These are phyloP conservation scores for Suillus bovinus DNA, from an alignment of 768 basidiomycete genomes.

Conservation along the genomic window DNA sequence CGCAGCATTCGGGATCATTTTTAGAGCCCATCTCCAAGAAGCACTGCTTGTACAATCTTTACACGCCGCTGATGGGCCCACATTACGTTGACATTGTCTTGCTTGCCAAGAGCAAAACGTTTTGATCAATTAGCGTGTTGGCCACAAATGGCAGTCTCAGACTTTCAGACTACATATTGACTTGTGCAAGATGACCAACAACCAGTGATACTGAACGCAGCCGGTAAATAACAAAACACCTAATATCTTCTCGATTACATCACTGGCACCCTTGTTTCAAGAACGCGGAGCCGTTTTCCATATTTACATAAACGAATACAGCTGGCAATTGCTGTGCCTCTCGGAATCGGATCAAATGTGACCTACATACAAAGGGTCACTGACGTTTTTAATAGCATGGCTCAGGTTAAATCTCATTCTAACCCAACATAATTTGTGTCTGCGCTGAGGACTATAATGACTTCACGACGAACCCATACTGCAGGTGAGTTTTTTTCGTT, in stretches of 20 bases:
- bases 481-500: not conserved
- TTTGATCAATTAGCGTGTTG: not conserved
- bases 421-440: not conserved
- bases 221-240: not conserved
- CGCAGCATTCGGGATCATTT: not conserved
- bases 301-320: not conserved
- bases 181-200: not conserved
- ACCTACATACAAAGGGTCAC: not conserved
- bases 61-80: not conserved
- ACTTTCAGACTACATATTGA: not conserved
- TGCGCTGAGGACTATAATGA: constrained; percentile 1
- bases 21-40: not conserved
- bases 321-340: too few species aligned
- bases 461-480: not conserved
- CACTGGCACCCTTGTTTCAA: not conserved
- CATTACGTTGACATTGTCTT: not conserved
- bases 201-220: not conserved
- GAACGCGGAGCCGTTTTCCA: not conserved
- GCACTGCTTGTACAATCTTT: not conserved
- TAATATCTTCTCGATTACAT: not conserved
- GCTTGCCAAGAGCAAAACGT: not conserved
- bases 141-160: not conserved
- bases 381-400: not conserved
- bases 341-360: constrained; percentile 5
- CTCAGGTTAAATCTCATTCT: not conserved